These are phyloP conservation scores for Tuber aestivum DNA, from an alignment of 495 filamentous ascomycete genomes.

Conservation along the genomic window DNA sequence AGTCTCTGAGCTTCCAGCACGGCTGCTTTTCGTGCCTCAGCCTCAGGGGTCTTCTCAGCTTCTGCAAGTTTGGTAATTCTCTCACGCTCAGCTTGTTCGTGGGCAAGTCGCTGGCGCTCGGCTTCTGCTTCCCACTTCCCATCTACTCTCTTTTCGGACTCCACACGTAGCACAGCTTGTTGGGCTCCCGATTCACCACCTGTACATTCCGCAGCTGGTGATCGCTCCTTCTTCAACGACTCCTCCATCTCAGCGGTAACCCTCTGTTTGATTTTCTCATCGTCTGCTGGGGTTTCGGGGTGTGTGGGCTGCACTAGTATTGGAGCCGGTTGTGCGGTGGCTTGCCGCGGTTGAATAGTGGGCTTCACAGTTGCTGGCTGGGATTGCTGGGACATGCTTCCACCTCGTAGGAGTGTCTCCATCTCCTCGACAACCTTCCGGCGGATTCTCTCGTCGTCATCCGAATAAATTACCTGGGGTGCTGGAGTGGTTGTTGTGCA, in stretches of 20 bases:
- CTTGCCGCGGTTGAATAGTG: not conserved
- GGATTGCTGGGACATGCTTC: not conserved
- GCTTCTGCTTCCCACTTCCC: conserved; percentile 12
- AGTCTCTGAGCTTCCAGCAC: conserved; percentile 8
- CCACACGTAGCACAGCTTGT: not conserved
- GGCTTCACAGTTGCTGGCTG: not conserved
- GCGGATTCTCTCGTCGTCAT: not conserved
- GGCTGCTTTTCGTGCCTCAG: not conserved
- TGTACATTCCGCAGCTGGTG: conserved; percentile 5
- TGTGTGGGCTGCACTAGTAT: not conserved
- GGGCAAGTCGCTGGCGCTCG: conserved; percentile 6
- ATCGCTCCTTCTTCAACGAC: conserved; percentile 8
- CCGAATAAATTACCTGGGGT: not conserved
- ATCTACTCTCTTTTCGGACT: conserved; percentile 4
- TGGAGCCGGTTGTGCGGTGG: not conserved
- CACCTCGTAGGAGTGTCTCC: not conserved
- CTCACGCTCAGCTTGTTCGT: conserved; percentile 4
- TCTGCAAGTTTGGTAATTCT: conserved; percentile 6
- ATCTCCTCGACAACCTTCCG: not conserved
- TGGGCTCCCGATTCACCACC: not conserved
- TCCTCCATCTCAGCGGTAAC: not conserved
- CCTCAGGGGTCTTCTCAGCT: conserved; percentile 6
- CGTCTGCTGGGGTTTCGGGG: not conserved
- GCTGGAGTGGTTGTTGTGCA: not conserved
- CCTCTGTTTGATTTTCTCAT: not conserved